Evolutionary conservation across 2,329 filamentous ascomycete genomes (phyloP), one percentile per base, ranked within the genome.

Genomic region (Monosporascus sp.): DNA sequence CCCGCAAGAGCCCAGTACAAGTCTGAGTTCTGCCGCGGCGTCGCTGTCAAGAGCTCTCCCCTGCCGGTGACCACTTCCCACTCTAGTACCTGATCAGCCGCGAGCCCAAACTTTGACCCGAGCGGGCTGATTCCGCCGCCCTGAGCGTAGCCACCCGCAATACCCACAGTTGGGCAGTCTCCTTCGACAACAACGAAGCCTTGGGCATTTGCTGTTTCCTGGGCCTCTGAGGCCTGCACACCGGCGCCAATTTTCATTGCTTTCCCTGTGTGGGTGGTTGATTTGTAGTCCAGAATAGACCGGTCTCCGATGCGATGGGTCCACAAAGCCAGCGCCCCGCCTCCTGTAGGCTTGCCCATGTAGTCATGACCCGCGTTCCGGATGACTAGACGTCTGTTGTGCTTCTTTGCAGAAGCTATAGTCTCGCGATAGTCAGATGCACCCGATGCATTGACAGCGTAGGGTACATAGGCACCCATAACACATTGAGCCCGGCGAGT

Each of bases 1-100:
- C 83, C 82, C 43, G 73, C 72, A 1, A 86, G 66, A 1, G 84
- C 85, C 84, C 83, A 88, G 69, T 82, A 87, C 1, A 87, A 70
- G 50, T 86, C 83, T 0, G 70, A 53, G 57, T 86, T 79, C 35
- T 76, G 55, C 0, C 60, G 62, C 0, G 70, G 72, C 4, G 72
- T 77, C 0, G 80, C 81, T 2, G 66, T 75, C 1, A 84, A 56
- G n/a, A 76, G 60, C 17, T 72, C 54, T 2, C 82, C 81, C 17
- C 65, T 62, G 0, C 74, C 77, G 7, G 76, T 79, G n/a, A 87
- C 72, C 1, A 84, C 78, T 53, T 83, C 74, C 55, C 72, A 81
- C 56, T 78, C 73, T 1, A 87, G 70, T 0, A 78, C 74, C 49
- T 87, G 77, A 57, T 87, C 84, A 0, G 81, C 82, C 14, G 69